A percentile compares a stretch with the other conserved stretches of the same genome.
Conservation (phyloP, 352 stramenopile genomes). For the Phytophthora ramorum region DNA sequence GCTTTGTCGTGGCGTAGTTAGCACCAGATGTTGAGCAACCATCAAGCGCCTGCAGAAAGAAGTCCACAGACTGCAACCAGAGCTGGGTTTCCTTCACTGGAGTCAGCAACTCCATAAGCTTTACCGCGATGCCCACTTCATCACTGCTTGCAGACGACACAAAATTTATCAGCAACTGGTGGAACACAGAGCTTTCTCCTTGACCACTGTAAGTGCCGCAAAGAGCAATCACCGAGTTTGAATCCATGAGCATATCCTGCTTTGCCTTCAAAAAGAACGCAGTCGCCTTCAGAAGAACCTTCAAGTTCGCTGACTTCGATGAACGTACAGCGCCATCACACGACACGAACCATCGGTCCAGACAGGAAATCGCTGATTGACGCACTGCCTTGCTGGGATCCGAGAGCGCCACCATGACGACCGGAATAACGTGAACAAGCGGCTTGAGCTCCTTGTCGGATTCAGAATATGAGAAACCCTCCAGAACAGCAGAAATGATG, state of each 20-base stretch:
- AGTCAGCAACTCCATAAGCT: conserved; percentile 68
- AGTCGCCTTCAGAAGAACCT: conserved; percentile 40
- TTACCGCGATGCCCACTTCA: conserved; percentile 55
- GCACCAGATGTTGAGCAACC: conserved; percentile 22
- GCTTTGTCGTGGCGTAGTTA: conserved; percentile 11
- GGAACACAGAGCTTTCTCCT: conserved; percentile 42
- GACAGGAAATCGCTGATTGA: conserved; percentile 58
- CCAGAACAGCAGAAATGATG: conserved; percentile 71
- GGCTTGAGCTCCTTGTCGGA: conserved; percentile 50
- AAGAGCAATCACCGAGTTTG: conserved; percentile 55
- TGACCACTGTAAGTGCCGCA: conserved; percentile 53
- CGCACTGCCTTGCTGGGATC: conserved; percentile 58
- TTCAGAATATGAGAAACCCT: conserved; percentile 50
- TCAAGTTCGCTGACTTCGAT: conserved; percentile 34
- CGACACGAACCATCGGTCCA: conserved; percentile 63
- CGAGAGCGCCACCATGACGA: conserved; percentile 71
- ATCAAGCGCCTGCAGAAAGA: conserved; percentile 59
- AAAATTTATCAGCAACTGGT: conserved; percentile 57
- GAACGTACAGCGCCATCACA: conserved; percentile 31
- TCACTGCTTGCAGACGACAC: conserved; percentile 52
- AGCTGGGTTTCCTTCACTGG: conserved; percentile 58
- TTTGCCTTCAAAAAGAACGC: conserved; percentile 67
- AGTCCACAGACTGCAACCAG: conserved; percentile 74
- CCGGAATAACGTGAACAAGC: conserved; percentile 60
- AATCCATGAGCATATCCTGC: conserved; percentile 83